phyloP scores from a whole-genome alignment of 2,329 filamentous ascomycete genomes.

The Chrysoporthe cubensis region DNA sequence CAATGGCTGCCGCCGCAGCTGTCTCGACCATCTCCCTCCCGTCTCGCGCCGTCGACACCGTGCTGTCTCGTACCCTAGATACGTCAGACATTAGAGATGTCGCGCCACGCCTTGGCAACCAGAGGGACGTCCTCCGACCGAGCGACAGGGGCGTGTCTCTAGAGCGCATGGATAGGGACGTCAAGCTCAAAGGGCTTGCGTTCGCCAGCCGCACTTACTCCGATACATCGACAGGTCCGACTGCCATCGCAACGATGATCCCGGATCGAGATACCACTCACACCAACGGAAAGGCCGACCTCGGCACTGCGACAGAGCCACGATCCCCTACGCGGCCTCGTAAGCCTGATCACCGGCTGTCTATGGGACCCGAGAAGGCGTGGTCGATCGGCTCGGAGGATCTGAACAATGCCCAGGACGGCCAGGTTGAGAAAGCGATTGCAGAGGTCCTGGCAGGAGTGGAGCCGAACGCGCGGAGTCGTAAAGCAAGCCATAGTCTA shows the following conservation, averaged over 20 bases:
- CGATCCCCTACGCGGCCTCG: conserved; percentile 36
- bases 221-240: conserved; percentile 16
- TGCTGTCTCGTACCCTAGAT: conserved; percentile 30
- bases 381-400: conserved; percentile 65
- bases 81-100: conserved; percentile 41
- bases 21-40: conserved; percentile 30
- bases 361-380: conserved; percentile 58
- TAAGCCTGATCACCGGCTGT: conserved; percentile 47
- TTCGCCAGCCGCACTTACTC: conserved; percentile 30
- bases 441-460: conserved; percentile 63
- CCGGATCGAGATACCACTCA: conserved; percentile 7
- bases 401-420: conserved; percentile 52
- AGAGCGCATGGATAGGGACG: conserved; percentile 49
- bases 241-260: not conserved
- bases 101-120: conserved; percentile 40
- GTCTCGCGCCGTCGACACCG: conserved; percentile 17
- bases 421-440: conserved; percentile 68
- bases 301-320: conserved; percentile 7
- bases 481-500: conserved; percentile 69
- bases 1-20: conserved; percentile 28
- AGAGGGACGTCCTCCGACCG: conserved; percentile 39
- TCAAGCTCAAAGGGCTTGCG: conserved; percentile 36
- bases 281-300: conserved; percentile 12
- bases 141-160: conserved; percentile 45
- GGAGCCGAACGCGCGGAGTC: conserved; percentile 67